Base-by-base conservation (phyloP, 2,329 filamentous ascomycete species). In the Fusarium sp. region DNA sequence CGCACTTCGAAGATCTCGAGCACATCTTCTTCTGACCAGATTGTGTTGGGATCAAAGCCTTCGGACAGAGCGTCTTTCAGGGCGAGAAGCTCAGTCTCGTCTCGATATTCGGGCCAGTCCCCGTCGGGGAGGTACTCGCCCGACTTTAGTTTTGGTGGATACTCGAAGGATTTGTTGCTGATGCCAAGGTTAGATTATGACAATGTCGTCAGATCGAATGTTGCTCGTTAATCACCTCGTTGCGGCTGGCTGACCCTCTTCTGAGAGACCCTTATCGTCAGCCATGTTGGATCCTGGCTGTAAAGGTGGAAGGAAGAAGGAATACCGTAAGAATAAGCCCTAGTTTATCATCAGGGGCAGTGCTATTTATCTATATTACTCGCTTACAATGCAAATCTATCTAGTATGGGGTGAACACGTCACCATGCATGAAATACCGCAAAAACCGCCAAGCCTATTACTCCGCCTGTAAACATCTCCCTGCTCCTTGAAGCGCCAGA, bases 351-450 rank as follows among this genome's bases (percentile, higher is more conserved):
- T 50, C 6, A 50, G 9, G 45, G 45, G 45, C 15, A 17, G 25
- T 50, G 25, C 25, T 50, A 32, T 52, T 32, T 52, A 52, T 52
- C 25, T 52, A 52, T 32, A 32, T 4, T 52, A 52, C 25, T 52
- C 47, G 45, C 45, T 50, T 50, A 30, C 22, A 50, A 50, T 27
- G 14, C 45, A 50, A 15, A 50, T 50, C 45, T 50, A 57, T 35
- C n/a, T 15, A 37, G 1, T 33, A 57, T 22, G 14, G 32, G 14
- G 30, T 37, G 27, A 37, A 20, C 52, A 35, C 30, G n/a, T 57
- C 52, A 59, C 27, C 37, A 60, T 22, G 38, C 58, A 50, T 67
- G 65, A 33, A 67, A 37, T 17, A 54, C 14, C 15, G 11, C 54
- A 22, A 68, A 20, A 10, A 20, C 27, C 6, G 32, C 59, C 15